phyloP scores from a whole-genome alignment of 495 filamentous ascomycete species.

The Talaromyces ruber region DNA sequence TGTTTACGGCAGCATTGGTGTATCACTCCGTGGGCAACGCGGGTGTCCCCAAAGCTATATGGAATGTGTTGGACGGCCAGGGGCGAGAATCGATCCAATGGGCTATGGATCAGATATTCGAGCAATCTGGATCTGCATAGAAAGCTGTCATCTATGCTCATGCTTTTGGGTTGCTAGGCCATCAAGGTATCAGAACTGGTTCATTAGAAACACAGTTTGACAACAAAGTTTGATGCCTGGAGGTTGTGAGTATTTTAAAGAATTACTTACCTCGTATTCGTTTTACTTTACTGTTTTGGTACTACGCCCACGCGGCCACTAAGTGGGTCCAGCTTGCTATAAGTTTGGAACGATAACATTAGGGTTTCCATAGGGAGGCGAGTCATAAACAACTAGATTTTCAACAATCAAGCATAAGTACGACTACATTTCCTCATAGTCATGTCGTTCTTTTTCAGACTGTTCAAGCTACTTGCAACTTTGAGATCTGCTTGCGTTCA shows the following conservation, averaged over 20 bases:
- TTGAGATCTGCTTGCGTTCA: background rate
- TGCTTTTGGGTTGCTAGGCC: background rate
- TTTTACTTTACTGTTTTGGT: background rate
- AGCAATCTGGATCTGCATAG: background rate
- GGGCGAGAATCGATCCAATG: background rate
- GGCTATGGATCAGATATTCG: background rate
- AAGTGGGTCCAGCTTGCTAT: background rate
- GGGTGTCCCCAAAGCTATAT: conserved; percentile 28
- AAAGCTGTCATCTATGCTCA: background rate
- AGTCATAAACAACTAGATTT: background rate
- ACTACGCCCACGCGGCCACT: background rate
- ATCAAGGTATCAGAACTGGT: background rate
- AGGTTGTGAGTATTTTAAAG: background rate
- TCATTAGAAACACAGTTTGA: background rate
- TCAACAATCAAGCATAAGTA: background rate
- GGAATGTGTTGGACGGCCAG: conserved; percentile 7
- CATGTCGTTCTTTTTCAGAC: background rate
- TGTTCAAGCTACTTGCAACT: background rate
- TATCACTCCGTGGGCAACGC: conserved; percentile 33
- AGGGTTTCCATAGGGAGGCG: background rate
- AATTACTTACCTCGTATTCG: background rate
- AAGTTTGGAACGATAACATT: background rate
- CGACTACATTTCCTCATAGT: background rate
- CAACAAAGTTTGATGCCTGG: background rate
- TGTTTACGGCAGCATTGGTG: conserved; percentile 37